Conservation (phyloP, 139 green algal species). For the Haematococcus lacustris region DNA sequence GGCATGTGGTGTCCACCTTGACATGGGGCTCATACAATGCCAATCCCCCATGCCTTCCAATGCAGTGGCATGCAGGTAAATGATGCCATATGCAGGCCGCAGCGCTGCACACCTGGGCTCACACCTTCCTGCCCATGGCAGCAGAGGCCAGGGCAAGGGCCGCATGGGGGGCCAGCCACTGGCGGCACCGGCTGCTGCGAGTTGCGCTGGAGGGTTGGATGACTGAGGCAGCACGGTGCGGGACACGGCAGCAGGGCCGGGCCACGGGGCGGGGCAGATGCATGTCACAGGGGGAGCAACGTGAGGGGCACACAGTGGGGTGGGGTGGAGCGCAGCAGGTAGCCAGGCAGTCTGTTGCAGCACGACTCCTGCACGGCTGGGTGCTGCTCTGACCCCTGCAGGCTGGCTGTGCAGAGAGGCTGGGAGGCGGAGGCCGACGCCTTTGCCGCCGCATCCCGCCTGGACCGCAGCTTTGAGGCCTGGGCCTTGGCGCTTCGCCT, state of each 20-base stretch:
- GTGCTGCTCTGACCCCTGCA: not conserved
- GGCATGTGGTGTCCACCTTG: no score
- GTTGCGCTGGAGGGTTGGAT: constrained; percentile 6
- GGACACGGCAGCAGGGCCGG: not conserved
- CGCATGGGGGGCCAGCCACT: not conserved
- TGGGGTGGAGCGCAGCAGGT: not conserved
- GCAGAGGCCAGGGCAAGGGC: constrained; percentile 1
- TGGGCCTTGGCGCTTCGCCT: not conserved
- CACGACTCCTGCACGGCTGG: not conserved
- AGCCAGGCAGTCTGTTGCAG: not conserved
- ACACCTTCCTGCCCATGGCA: constrained; percentile 7
- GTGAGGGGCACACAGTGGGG: not conserved
- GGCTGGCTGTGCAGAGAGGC: not conserved
- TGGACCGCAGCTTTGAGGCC: not conserved
- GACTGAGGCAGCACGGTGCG: constrained; percentile 1
- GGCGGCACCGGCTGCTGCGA: constrained; percentile 4
- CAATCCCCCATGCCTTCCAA: no score
- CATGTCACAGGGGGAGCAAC: not conserved
- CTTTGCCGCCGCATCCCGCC: not conserved
- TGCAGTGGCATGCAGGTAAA: no score
- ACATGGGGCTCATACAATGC: no score
- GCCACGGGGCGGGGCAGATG: not conserved
- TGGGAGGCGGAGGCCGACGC: not conserved
- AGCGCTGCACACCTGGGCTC: constrained; percentile 7
- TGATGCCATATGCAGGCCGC: no score